Evolutionary conservation across 1,284 basidiomycete species (phyloP).

Genomic region (Tylopilus orsonianus): DNA sequence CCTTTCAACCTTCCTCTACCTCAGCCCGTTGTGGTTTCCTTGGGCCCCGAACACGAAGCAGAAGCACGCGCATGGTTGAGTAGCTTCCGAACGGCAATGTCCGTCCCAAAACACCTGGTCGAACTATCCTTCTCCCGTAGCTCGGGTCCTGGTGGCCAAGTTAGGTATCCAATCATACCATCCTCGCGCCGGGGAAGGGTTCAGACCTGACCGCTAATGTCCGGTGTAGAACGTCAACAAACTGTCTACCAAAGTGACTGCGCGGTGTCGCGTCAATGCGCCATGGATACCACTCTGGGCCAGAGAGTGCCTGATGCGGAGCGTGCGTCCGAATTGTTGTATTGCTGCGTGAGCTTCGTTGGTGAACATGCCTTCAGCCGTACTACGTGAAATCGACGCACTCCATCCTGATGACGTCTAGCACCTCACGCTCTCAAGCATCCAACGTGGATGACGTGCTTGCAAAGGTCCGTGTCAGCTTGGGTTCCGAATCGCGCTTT

Average conservation of each 20-base stretch:
- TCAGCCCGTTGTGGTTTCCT: constrained; percentile 11
- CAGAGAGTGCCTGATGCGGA: constrained; percentile 44
- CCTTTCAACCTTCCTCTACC: constrained; percentile 20
- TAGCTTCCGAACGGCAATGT: constrained; percentile 39
- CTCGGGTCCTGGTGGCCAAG: constrained; percentile 80
- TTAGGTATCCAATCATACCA: constrained; percentile 27
- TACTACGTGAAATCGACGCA: constrained; percentile 65
- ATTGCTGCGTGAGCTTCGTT: background rate
- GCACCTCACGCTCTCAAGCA: constrained; percentile 67
- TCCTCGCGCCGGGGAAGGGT: background rate
- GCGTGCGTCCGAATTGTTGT: constrained; percentile 38
- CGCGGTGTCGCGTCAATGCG: constrained; percentile 54
- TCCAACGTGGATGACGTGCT: constrained; percentile 73
- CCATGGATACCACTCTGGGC: constrained; percentile 75
- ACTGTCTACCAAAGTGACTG: constrained; percentile 73
- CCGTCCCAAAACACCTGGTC: constrained; percentile 50
- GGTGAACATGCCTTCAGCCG: constrained; percentile 41
- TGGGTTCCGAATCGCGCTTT: background rate
- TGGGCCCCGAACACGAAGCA: constrained; percentile 19
- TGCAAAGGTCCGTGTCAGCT: constrained; percentile 48
- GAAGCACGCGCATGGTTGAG: constrained; percentile 54
- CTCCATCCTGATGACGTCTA: constrained; percentile 67
- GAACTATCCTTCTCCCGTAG: constrained; percentile 69
- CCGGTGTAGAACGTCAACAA: constrained; percentile 77
- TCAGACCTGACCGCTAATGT: background rate